phyloP scores from a whole-genome alignment of 768 basidiomycete species.

The Hypsizygus marmoreus region DNA sequence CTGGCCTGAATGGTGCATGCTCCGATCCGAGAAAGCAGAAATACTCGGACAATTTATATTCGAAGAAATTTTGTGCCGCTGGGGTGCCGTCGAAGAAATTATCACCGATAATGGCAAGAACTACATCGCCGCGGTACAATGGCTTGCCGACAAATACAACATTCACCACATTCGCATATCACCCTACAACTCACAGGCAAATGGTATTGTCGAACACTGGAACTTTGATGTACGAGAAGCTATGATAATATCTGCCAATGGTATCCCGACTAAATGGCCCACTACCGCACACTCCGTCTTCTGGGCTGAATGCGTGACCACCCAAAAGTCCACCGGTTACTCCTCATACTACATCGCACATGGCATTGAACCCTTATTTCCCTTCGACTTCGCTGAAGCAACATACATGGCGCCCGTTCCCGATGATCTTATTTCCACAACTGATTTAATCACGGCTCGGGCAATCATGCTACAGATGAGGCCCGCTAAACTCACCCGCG shows the following conservation, averaged over 20 bases:
- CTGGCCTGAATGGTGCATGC: slow-evolving; percentile 22
- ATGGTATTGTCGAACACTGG: slow-evolving; percentile 34
- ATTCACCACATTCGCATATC: slow-evolving; percentile 43
- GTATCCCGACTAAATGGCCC: slow-evolving; percentile 33
- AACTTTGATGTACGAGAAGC: slow-evolving; percentile 30
- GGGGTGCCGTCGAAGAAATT: slow-evolving; percentile 36
- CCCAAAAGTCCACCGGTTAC: slow-evolving; percentile 28
- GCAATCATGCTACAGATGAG: too few relatives aligned
- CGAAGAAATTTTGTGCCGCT: slow-evolving; percentile 34
- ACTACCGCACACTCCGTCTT: slow-evolving; percentile 22
- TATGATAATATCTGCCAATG: slow-evolving; percentile 30
- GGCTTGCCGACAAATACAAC: slow-evolving; percentile 22
- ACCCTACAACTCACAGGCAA: slow-evolving; percentile 42
- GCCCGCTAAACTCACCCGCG: too few relatives aligned
- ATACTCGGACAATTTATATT: slow-evolving; percentile 26
- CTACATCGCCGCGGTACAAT: slow-evolving; percentile 24
- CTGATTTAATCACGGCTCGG: slow-evolving; percentile 32
- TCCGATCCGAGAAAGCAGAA: slow-evolving; percentile 21
- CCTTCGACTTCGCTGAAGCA: slow-evolving; percentile 27
- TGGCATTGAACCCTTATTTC: slow-evolving; percentile 34
- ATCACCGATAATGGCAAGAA: slow-evolving; percentile 38
- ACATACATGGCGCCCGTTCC: too few relatives aligned
- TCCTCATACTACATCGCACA: slow-evolving; percentile 36
- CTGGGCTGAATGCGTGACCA: slow-evolving; percentile 34
- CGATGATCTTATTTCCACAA: slow-evolving; percentile 21